phyloP scores from a whole-genome alignment of 1,139 yeast genomes.

The Candida glucosophila region DNA sequence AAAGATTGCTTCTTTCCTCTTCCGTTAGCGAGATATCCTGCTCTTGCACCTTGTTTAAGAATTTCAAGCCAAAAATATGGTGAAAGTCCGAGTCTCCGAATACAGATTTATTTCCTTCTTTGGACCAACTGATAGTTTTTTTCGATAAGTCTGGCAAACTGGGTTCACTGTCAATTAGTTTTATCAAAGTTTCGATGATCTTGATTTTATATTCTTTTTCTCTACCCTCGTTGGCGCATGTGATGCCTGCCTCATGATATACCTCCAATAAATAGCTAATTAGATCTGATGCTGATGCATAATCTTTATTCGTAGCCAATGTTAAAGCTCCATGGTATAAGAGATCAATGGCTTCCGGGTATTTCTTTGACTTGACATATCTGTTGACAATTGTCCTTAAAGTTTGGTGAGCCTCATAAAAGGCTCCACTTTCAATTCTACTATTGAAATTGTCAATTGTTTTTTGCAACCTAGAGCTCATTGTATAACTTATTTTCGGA shows the following conservation, averaged over 20 bases:
- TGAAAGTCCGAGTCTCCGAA: constrained; percentile 75
- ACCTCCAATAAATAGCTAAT: constrained; percentile 66
- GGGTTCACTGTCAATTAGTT: constrained; percentile 58
- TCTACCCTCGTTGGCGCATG: constrained; percentile 14
- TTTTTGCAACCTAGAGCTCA: constrained; percentile 49
- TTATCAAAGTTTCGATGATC: constrained; percentile 23
- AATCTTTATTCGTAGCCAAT: constrained; percentile 60
- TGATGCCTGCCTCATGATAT: constrained; percentile 41
- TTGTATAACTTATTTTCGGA: too few species aligned
- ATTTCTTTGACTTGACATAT: constrained; percentile 62
- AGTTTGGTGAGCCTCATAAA: constrained; percentile 93
- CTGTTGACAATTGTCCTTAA: constrained; percentile 82
- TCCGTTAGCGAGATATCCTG: constrained; percentile 17
- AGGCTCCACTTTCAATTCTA: constrained; percentile 67
- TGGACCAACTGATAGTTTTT: constrained; percentile 60
- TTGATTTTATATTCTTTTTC: constrained; percentile 30
- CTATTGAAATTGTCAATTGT: constrained; percentile 59
- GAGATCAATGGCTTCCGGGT: constrained; percentile 62
- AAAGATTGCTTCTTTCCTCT: constrained; percentile 26
- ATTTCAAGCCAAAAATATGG: constrained; percentile 62
- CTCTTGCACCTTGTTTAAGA: constrained; percentile 22
- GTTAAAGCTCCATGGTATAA: constrained; percentile 63
- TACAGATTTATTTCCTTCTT: constrained; percentile 32
- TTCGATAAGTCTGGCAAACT: constrained; percentile 58
- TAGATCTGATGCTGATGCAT: constrained; percentile 75